Evolutionary conservation across 1,139 yeast genomes (phyloP).

Genomic region (Geotrichum restrictum): DNA sequence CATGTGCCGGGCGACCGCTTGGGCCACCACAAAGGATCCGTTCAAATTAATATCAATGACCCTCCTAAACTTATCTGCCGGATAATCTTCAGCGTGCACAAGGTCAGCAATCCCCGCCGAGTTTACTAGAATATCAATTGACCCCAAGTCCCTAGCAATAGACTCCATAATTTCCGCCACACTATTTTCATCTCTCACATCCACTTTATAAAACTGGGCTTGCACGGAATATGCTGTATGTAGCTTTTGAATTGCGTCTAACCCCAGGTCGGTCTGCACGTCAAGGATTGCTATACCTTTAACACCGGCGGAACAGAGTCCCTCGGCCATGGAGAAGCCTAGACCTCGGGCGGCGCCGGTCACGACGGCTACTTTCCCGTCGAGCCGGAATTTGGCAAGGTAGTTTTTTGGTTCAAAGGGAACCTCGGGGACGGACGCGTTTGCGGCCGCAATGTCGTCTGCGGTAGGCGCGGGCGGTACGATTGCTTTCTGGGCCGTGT

Average conservation of each 20-base stretch:
- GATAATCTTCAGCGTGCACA: constrained; percentile 77
- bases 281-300: constrained; percentile 55
- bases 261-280: constrained; percentile 44
- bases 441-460: constrained; percentile 40
- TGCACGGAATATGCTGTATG: constrained; percentile 56
- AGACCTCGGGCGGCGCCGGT: constrained; percentile 74
- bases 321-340: constrained; percentile 61
- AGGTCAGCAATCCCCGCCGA: constrained; percentile 80
- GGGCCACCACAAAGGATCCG: constrained; percentile 70
- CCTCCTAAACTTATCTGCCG: constrained; percentile 68
- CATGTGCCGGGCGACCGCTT: constrained; percentile 70
- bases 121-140: constrained; percentile 63
- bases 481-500: constrained; percentile 37
- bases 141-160: constrained; percentile 56
- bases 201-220: constrained; percentile 61
- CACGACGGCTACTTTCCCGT: constrained; percentile 62
- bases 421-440: constrained; percentile 36
- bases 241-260: constrained; percentile 52
- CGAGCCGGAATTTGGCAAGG: constrained; percentile 51
- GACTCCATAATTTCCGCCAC: constrained; percentile 52
- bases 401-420: constrained; percentile 41
- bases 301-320: constrained; percentile 65
- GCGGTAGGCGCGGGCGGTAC: constrained; percentile 44
- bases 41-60: constrained; percentile 72
- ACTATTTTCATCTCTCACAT: constrained; percentile 52